Conservation (phyloP, 345 rosid species). For the Schrenkiella parvula region DNA sequence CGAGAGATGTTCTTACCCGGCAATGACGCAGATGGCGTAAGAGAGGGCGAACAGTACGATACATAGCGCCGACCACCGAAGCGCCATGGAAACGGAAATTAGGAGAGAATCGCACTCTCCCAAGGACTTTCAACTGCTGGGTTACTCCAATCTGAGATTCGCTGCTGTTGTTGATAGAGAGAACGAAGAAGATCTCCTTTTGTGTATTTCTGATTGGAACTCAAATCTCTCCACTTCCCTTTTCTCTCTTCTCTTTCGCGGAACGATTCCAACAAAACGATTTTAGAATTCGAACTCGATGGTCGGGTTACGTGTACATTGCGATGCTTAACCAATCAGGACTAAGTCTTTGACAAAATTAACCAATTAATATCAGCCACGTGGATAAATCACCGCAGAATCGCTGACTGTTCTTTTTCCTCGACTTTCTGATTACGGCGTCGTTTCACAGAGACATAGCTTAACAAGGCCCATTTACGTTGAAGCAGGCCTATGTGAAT, state of each 20-base stretch:
- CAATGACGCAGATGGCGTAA: conserved; percentile 42
- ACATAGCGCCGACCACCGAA: conserved; percentile 39
- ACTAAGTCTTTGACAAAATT: background rate
- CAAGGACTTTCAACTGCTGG: conserved; percentile 3
- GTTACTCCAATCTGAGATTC: conserved; percentile 2
- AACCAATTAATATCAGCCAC: conserved; percentile 7
- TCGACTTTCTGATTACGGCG: background rate
- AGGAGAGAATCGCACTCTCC: conserved; percentile 51
- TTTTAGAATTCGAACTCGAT: conserved; percentile 9
- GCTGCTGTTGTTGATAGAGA: background rate
- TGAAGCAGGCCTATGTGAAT: background rate
- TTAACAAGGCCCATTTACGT: background rate
- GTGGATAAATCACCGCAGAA: background rate
- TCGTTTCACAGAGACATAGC: background rate
- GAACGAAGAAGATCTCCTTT: background rate
- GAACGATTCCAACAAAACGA: conserved; percentile 22
- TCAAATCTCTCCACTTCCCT: background rate
- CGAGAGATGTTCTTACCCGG: conserved; percentile 44
- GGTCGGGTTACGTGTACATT: conserved; percentile 21
- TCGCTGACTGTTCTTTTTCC: conserved; percentile 19
- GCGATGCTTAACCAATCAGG: conserved; percentile 27
- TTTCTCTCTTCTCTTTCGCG: conserved; percentile 11
- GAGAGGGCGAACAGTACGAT: conserved; percentile 51
- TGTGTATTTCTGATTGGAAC: background rate
- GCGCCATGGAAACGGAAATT: conserved; percentile 48